These are phyloP conservation scores for Brassica hybrid DNA, from an alignment of 441 rosid genomes.

Conservation along the genomic window DNA sequence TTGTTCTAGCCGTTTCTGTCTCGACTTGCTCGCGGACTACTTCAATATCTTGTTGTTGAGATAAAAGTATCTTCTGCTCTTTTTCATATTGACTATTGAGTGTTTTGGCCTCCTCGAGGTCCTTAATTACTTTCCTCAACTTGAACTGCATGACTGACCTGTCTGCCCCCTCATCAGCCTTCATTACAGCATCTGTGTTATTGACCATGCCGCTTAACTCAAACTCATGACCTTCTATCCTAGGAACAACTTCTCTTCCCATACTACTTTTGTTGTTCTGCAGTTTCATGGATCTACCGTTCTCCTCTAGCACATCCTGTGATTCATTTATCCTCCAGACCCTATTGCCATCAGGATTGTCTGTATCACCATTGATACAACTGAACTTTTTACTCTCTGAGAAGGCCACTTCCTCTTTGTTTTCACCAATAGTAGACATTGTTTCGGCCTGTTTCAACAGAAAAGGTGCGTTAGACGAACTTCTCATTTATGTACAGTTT, in stretches of 20 bases:
- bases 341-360: slow-evolving; percentile 39
- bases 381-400: slow-evolving; percentile 46
- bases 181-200: slow-evolving; percentile 37
- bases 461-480: neutral
- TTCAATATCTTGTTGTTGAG: slow-evolving; percentile 71
- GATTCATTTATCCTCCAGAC: slow-evolving; percentile 50
- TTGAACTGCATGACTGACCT: slow-evolving; percentile 56
- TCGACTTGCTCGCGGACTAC: slow-evolving; percentile 85
- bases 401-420: slow-evolving; percentile 45
- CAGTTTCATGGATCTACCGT: slow-evolving; percentile 49
- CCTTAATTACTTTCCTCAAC: slow-evolving; percentile 60
- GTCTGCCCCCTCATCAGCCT: slow-evolving; percentile 46
- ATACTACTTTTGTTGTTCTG: slow-evolving; percentile 44
- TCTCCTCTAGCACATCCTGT: slow-evolving; percentile 56
- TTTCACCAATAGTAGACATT: slow-evolving; percentile 51
- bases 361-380: slow-evolving; percentile 40
- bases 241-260: slow-evolving; percentile 45
- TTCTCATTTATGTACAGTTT: slow-evolving; percentile 6
- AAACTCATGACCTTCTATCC: slow-evolving; percentile 42
- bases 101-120: slow-evolving; percentile 65
- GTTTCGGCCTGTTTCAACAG: slow-evolving; percentile 68
- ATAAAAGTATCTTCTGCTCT: slow-evolving; percentile 60
- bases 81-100: slow-evolving; percentile 65
- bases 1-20: slow-evolving; percentile 78
- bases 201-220: slow-evolving; percentile 40